Conservation (phyloP, 2,329 filamentous ascomycete species). For the Aspergillus costaricaensis region DNA sequence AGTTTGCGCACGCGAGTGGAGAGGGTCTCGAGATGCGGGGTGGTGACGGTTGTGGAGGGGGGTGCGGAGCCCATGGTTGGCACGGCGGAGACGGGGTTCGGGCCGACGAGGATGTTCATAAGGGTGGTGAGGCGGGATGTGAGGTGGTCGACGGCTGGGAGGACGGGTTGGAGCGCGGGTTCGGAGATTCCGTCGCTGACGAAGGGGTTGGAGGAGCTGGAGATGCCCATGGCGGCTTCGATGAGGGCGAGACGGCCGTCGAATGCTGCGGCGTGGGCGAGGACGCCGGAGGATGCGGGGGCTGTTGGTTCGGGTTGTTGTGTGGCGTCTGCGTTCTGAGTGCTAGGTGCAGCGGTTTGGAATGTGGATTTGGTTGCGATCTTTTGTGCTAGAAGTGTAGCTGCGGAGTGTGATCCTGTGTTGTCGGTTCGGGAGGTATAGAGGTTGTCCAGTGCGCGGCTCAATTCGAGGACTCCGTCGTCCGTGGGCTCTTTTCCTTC, state of each 20-base stretch:
- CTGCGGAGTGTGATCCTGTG: constrained; percentile 33
- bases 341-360: constrained; percentile 9
- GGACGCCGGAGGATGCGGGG: constrained; percentile 50
- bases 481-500: constrained; percentile 46
- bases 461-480: constrained; percentile 68
- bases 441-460: constrained; percentile 70
- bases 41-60: constrained; percentile 36
- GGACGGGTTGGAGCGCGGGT: constrained; percentile 62
- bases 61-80: constrained; percentile 22
- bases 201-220: constrained; percentile 64
- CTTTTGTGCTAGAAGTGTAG: constrained; percentile 38
- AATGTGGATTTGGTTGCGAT: constrained; percentile 25
- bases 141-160: constrained; percentile 78
- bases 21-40: constrained; percentile 47
- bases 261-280: constrained; percentile 83
- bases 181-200: constrained; percentile 52
- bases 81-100: constrained; percentile 32
- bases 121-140: constrained; percentile 79
- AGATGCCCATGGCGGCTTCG: constrained; percentile 79
- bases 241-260: constrained; percentile 76
- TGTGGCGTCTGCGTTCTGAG: constrained; percentile 13
- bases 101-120: constrained; percentile 49
- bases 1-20: constrained; percentile 47
- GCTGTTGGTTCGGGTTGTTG: constrained; percentile 11
- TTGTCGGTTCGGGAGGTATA: constrained; percentile 33